Evolutionary conservation across 306 rosid species (phyloP).

Genomic region (Dryas octopetala): DNA sequence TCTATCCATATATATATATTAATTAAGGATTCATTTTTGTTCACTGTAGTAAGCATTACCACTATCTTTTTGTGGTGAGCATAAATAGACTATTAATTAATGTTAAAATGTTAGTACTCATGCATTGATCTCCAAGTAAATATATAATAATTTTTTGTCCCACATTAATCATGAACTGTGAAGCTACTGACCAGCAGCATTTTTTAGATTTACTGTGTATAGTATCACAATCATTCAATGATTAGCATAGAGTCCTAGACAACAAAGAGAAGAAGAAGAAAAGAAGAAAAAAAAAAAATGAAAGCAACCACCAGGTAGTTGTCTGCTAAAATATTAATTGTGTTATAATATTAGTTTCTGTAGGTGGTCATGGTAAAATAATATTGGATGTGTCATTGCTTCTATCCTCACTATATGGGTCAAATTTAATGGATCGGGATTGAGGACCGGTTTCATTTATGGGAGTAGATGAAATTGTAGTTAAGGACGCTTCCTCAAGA

Average conservation of each 20-base stretch:
- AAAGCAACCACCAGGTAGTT: conserved; percentile 3
- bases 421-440: too few relatives aligned
- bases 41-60: too few relatives aligned
- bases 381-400: too few relatives aligned
- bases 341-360: background rate
- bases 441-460: background rate
- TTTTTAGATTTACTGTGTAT: background rate
- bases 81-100: too few relatives aligned
- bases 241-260: background rate
- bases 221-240: conserved; percentile 2
- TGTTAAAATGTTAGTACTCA: background rate
- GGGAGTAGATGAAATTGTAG: background rate
- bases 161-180: background rate
- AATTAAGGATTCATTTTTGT: too few relatives aligned
- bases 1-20: too few relatives aligned
- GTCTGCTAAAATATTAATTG: conserved; percentile 2
- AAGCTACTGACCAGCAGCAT: background rate
- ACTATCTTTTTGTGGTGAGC: too few relatives aligned
- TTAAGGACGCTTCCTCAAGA: too few relatives aligned
- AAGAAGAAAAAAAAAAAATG: background rate
- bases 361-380: too few relatives aligned
- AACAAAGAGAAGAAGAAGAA: background rate
- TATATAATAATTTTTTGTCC: conserved; percentile 13
- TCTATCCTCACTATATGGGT: too few relatives aligned
- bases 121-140: background rate